A percentile compares a stretch with the other conserved stretches of the same genome.
Evolutionary conservation across 805 yeast species (phyloP).

Genomic region (Grigorovia jiainica): DNA sequence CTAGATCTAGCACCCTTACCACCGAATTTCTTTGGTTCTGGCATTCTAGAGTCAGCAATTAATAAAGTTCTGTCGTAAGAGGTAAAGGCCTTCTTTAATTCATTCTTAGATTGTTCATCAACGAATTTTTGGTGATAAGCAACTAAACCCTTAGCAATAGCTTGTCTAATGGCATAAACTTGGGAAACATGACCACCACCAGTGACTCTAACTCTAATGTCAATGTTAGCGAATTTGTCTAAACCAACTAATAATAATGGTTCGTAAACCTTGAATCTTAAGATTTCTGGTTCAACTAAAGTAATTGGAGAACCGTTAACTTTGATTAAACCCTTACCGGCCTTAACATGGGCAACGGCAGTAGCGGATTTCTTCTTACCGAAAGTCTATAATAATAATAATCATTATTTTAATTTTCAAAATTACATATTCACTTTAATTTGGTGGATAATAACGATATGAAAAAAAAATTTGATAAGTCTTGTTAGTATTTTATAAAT

Average conservation of each 20-base stretch:
- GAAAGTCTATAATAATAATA: conserved; percentile 60
- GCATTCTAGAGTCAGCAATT: conserved; percentile 99
- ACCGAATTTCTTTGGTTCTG: conserved; percentile 99
- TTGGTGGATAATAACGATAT: no score
- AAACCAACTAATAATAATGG: conserved; percentile 97
- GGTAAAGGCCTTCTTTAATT: conserved; percentile 95
- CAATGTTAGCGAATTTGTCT: conserved; percentile 97
- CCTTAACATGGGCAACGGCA: conserved; percentile 99
- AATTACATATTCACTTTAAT: no score
- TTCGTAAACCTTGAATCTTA: conserved; percentile 99
- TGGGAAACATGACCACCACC: conserved; percentile 99
- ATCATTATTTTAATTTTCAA: background rate
- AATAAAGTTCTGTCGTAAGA: conserved; percentile 98
- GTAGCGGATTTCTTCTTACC: conserved; percentile 99
- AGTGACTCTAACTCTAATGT: conserved; percentile 96
- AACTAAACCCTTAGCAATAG: conserved; percentile 98
- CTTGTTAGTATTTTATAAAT: background rate
- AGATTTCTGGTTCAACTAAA: conserved; percentile 97
- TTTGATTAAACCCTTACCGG: conserved; percentile 98
- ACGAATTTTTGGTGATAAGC: conserved; percentile 99
- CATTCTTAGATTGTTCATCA: conserved; percentile 99
- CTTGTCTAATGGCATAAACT: conserved; percentile 99
- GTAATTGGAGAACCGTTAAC: conserved; percentile 99
- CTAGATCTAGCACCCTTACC: conserved; percentile 99
- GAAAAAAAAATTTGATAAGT: no score